These are phyloP conservation scores for Tylopilus vinaceipallidus DNA, from an alignment of 768 basidiomycete genomes.

Conservation along the genomic window DNA sequence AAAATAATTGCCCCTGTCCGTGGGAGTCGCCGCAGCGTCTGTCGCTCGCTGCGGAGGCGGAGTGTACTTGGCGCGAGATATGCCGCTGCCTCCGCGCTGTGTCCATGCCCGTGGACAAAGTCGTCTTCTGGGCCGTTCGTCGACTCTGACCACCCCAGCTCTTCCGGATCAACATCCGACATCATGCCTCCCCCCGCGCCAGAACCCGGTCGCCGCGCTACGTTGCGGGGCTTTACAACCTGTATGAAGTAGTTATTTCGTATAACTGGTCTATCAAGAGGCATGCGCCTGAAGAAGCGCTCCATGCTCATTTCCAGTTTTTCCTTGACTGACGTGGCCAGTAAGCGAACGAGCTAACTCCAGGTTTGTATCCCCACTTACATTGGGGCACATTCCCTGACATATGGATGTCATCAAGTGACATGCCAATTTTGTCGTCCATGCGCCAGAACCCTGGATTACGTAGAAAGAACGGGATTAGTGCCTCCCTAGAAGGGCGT, in stretches of 20 bases:
- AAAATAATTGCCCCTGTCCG: slow-evolving; percentile 64
- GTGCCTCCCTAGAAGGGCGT: not conserved
- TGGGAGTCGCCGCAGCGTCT: slow-evolving; percentile 63
- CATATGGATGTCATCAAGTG: slow-evolving; percentile 69
- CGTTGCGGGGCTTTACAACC: slow-evolving; percentile 31
- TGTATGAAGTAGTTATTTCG: slow-evolving; percentile 67
- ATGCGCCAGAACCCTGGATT: slow-evolving; percentile 70
- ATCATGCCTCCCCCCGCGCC: slow-evolving; percentile 6
- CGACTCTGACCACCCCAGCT: slow-evolving; percentile 61
- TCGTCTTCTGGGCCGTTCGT: slow-evolving; percentile 55
- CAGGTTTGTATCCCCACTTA: slow-evolving; percentile 32
- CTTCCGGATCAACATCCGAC: slow-evolving; percentile 51
- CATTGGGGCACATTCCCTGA: slow-evolving; percentile 73
- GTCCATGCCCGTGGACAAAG: slow-evolving; percentile 33
- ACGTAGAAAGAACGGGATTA: slow-evolving; percentile 3
- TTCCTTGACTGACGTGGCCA: slow-evolving; percentile 46
- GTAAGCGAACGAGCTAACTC: not conserved
- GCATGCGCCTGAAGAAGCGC: slow-evolving; percentile 66
- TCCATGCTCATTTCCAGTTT: slow-evolving; percentile 64
- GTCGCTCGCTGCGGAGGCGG: slow-evolving; percentile 60
- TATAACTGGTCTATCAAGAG: slow-evolving; percentile 65
- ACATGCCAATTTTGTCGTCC: slow-evolving; percentile 70
- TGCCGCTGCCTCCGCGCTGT: slow-evolving; percentile 14
- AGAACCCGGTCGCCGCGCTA: not conserved
- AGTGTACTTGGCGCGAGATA: slow-evolving; percentile 41